A percentile compares a stretch with the other conserved stretches of the same genome.
Evolutionary conservation across 73 alveolate species (phyloP).

Genomic region (Tetrahymena elliotti): DNA sequence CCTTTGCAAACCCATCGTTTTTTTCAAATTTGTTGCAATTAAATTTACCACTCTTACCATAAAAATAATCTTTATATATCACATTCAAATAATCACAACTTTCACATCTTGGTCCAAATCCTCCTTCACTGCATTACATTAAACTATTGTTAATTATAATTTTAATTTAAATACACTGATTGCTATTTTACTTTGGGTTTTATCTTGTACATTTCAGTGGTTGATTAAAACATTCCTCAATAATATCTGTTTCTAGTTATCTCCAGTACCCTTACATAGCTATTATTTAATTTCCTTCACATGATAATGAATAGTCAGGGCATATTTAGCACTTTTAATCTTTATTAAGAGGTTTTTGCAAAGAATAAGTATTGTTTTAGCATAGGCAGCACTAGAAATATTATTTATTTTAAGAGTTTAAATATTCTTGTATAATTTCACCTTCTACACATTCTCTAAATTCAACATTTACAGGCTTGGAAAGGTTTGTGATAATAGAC

Average conservation of each 20-base stretch:
- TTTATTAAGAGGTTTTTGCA: background rate
- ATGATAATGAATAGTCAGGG: background rate
- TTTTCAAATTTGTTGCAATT: background rate
- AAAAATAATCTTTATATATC: background rate
- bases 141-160: background rate
- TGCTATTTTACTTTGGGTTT: background rate
- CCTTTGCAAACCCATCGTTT: background rate
- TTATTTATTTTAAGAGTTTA: background rate
- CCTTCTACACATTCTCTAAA: background rate
- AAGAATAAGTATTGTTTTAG: background rate
- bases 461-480: background rate
- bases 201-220: background rate
- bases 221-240: background rate
- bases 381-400: background rate
- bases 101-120: background rate
- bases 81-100: background rate
- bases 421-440: background rate
- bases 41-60: background rate
- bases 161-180: no score
- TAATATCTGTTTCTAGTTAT: background rate
- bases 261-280: background rate
- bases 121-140: background rate
- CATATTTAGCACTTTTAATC: background rate
- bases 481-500: background rate
- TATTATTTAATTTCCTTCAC: background rate